A percentile compares a stretch with the other conserved stretches of the same genome.
These are phyloP conservation scores for Gracilaria gracilis DNA, from an alignment of 23 red algal species.

Conservation along the genomic window DNA sequence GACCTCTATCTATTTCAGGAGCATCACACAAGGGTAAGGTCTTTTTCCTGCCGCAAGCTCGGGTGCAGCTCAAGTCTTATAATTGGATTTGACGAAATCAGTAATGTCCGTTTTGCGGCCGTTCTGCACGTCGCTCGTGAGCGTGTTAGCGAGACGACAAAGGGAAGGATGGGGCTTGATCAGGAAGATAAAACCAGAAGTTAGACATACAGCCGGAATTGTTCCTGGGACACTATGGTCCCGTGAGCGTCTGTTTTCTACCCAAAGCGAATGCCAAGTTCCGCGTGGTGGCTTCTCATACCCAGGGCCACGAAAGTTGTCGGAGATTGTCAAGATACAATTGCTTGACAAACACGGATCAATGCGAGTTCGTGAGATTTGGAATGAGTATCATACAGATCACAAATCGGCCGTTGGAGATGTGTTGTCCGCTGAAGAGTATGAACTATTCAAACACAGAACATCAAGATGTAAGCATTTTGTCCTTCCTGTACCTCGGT, in stretches of 20 bases:
- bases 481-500: slow-evolving; percentile 60
- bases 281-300: slow-evolving; percentile 61
- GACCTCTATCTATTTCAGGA: too few species aligned
- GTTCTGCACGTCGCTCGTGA: not conserved
- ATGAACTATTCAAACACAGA: slow-evolving; percentile 59
- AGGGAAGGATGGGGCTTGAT: not conserved
- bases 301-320: slow-evolving; percentile 63
- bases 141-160: not conserved
- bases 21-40: too few species aligned
- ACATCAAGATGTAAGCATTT: slow-evolving; percentile 57
- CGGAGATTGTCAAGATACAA: slow-evolving; percentile 73
- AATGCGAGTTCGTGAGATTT: slow-evolving; percentile 64
- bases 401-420: slow-evolving; percentile 63
- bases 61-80: too few species aligned
- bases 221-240: not conserved
- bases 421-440: slow-evolving; percentile 59
- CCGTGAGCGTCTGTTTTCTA: not conserved
- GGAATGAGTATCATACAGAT: slow-evolving; percentile 68
- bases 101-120: not conserved
- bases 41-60: too few species aligned
- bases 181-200: not conserved
- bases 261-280: not conserved
- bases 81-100: too few species aligned
- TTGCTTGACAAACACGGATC: slow-evolving; percentile 59
- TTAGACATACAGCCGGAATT: not conserved